These are phyloP conservation scores for Phytophthora hybrid DNA, from an alignment of 352 stramenopile genomes.

Conservation along the genomic window DNA sequence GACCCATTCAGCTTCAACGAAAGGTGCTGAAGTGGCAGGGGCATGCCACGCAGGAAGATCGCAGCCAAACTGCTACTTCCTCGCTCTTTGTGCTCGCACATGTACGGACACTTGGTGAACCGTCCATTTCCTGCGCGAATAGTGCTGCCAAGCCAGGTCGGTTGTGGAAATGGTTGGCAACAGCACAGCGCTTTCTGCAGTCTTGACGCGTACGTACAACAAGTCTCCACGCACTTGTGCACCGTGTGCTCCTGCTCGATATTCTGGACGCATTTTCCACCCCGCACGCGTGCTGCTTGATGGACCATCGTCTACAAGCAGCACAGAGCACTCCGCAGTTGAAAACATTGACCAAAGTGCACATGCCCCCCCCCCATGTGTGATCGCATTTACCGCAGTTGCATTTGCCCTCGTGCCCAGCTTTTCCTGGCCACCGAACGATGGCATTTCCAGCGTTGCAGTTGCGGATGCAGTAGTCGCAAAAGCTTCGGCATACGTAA, in stretches of 20 bases:
- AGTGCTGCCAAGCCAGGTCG: not conserved
- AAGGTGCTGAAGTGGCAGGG: not conserved
- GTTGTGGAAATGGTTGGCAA: slow-evolving; percentile 35
- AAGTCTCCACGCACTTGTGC: slow-evolving; percentile 29
- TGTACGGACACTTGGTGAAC: slow-evolving; percentile 33
- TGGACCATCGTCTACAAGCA: too few species aligned
- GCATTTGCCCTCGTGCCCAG: not conserved
- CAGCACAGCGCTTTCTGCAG: slow-evolving; percentile 23
- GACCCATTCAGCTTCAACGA: slow-evolving; percentile 15
- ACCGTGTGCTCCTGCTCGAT: slow-evolving; percentile 23
- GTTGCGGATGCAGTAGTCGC: not conserved
- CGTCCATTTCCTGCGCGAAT: too few species aligned
- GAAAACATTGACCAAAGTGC: not conserved
- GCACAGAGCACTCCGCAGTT: not conserved
- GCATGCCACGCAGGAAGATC: slow-evolving; percentile 37
- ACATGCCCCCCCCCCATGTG: not conserved
- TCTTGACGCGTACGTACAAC: slow-evolving; percentile 29
- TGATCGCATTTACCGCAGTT: not conserved
- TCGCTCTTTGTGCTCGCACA: slow-evolving; percentile 32
- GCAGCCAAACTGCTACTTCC: slow-evolving; percentile 21
- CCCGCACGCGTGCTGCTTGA: too few species aligned
- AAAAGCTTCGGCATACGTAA: not conserved
- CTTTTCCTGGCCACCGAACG: not conserved
- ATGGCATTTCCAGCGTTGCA: not conserved
- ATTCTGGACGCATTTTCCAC: slow-evolving; percentile 16